phyloP scores from a whole-genome alignment of 2,329 filamentous ascomycete genomes.

The Epichloe sylvatica region DNA sequence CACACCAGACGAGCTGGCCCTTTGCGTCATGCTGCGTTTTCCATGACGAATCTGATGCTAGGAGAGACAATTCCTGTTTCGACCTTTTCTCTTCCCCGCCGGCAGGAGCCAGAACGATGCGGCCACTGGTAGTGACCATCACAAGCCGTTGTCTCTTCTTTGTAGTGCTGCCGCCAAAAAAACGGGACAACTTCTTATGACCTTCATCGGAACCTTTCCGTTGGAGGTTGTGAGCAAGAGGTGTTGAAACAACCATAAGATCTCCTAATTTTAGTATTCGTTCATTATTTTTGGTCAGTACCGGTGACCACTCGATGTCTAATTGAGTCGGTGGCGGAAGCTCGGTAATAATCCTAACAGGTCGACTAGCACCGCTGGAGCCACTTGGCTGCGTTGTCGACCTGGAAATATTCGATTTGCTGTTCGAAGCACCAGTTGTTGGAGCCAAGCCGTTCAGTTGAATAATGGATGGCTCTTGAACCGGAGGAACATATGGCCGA shows the following conservation, averaged over 20 bases:
- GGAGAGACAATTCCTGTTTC: constrained; percentile 80
- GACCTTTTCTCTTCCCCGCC: constrained; percentile 92
- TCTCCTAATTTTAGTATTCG: constrained; percentile 91
- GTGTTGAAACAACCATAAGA: constrained; percentile 66
- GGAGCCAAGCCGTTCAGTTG: constrained; percentile 49
- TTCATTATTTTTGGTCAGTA: constrained; percentile 81
- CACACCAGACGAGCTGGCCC: constrained; percentile 73
- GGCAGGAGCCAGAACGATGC: constrained; percentile 78
- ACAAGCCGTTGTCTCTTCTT: constrained; percentile 91
- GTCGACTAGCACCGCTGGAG: constrained; percentile 39
- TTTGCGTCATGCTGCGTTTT: constrained; percentile 73
- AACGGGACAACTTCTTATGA: constrained; percentile 82
- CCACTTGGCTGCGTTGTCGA: constrained; percentile 20
- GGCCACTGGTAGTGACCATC: constrained; percentile 83
- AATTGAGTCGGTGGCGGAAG: constrained; percentile 91
- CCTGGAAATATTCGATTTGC: constrained; percentile 16
- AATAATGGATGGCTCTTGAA: constrained; percentile 60
- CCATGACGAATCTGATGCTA: constrained; percentile 63
- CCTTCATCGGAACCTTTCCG: constrained; percentile 57
- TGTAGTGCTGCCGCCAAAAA: constrained; percentile 80
- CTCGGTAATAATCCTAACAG: constrained; percentile 80
- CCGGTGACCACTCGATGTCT: constrained; percentile 97
- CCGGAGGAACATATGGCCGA: constrained; percentile 66
- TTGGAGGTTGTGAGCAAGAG: constrained; percentile 60
- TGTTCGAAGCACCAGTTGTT: constrained; percentile 11